Evolutionary conservation across 2,329 filamentous ascomycete genomes (phyloP).

Genomic region (Phyllosticta ampelicida): DNA sequence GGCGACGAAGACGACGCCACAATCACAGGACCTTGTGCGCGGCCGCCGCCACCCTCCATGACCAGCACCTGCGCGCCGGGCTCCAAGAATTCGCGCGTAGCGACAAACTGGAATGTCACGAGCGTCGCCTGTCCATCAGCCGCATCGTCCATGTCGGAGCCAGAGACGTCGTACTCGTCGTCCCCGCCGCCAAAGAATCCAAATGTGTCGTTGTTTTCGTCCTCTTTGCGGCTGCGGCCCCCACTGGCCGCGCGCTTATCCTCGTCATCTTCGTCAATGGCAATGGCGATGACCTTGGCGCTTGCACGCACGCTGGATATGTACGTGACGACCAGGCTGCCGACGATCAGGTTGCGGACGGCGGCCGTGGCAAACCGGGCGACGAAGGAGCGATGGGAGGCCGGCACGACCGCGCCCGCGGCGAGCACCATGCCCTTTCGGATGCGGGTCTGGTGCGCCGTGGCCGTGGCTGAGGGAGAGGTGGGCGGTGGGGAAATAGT

Average conservation of each 20-base stretch:
- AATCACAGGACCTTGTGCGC: background rate
- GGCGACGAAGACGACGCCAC: background rate
- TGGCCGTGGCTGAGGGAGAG: background rate
- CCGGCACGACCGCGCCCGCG: slow-evolving; percentile 10
- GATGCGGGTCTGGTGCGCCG: slow-evolving; percentile 23
- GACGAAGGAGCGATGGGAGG: slow-evolving; percentile 39
- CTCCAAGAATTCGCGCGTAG: slow-evolving; percentile 63
- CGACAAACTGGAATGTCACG: slow-evolving; percentile 58
- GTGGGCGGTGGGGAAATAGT: background rate
- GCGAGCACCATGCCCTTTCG: slow-evolving; percentile 76
- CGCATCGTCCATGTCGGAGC: slow-evolving; percentile 28
- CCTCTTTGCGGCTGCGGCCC: background rate
- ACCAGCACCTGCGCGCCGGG: slow-evolving; percentile 59
- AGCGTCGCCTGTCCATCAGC: slow-evolving; percentile 26
- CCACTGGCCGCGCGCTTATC: slow-evolving; percentile 2
- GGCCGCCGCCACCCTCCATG: slow-evolving; percentile 55
- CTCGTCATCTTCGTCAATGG: slow-evolving; percentile 14
- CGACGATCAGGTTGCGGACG: slow-evolving; percentile 52
- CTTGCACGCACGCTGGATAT: slow-evolving; percentile 76
- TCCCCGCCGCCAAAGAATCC: slow-evolving; percentile 35
- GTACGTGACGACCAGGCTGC: slow-evolving; percentile 69
- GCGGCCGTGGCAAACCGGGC: slow-evolving; percentile 57
- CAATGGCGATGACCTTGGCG: slow-evolving; percentile 55
- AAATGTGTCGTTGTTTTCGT: slow-evolving; percentile 45
- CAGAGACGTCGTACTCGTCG: slow-evolving; percentile 32